phyloP scores from a whole-genome alignment of 768 basidiomycete species.

The Tricholoma saponaceum region DNA sequence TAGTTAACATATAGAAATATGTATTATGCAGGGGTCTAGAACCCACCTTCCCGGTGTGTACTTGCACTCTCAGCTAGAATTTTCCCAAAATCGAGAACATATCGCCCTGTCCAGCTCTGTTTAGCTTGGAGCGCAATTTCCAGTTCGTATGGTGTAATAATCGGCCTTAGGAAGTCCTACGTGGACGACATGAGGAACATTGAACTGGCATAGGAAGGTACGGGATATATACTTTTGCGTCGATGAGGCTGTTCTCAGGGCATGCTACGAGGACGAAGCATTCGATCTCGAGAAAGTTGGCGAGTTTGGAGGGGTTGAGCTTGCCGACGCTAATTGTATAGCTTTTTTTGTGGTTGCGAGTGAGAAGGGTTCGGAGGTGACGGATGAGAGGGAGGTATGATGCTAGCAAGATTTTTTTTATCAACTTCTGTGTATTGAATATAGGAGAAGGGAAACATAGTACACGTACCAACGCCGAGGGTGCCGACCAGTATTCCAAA shows the following conservation, averaged over 20 bases:
- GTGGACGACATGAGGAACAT: background rate
- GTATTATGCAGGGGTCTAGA: background rate
- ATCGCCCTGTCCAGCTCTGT: constrained; percentile 70
- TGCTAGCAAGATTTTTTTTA: constrained; percentile 36
- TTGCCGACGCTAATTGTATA: constrained; percentile 97
- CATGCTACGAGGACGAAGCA: constrained; percentile 95
- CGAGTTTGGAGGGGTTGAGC: constrained; percentile 90
- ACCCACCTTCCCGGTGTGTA: background rate
- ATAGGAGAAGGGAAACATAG: constrained; percentile 2
- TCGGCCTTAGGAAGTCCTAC: constrained; percentile 87
- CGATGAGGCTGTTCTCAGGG: constrained; percentile 83
- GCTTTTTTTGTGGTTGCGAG: constrained; percentile 72
- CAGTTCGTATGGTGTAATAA: constrained; percentile 92
- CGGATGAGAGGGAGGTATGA: constrained; percentile 84
- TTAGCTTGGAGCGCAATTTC: constrained; percentile 72
- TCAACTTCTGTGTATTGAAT: background rate
- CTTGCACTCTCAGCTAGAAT: constrained; percentile 38
- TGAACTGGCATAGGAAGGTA: background rate
- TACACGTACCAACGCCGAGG: constrained; percentile 71
- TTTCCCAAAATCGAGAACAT: constrained; percentile 73
- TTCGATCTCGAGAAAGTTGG: constrained; percentile 94
- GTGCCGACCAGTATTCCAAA: constrained; percentile 96
- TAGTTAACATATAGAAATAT: background rate
- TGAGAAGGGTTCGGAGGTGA: constrained; percentile 70
- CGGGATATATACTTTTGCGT: constrained; percentile 49